Base-by-base conservation (phyloP, 371 early-diverging fungal genomes). In the Mucor ambiguus region DNA sequence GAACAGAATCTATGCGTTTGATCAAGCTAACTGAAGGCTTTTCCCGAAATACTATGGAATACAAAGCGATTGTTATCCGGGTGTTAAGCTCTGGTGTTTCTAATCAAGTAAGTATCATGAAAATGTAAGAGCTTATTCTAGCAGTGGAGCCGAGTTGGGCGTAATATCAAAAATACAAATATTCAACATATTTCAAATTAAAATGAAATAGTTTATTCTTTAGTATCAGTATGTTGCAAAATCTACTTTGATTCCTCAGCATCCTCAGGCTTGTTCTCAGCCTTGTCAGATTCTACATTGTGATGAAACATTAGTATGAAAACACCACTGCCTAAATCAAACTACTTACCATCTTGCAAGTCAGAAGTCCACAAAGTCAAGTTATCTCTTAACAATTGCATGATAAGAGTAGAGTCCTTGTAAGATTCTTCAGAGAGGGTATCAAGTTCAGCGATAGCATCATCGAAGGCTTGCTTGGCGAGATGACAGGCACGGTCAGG, bases 401-500 rank as follows among this genome's bases (percentile, higher is more conserved):
- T 99, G 87, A 99, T 99, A 69, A 99, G 90, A 48, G 99, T 99
- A 63, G 96, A 96, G 87, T 99, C 99, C 92, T 99, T 99, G 96
- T 99, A 99, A 68, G 95, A 95, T 80, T 99, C 99, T 86, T 99
- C 99, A 78, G 92, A 92, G 60, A 99, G 89, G 74, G 94, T 94
- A 88, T 99, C 99, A 74, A 99, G 87, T 84, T 98, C 99, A 56
- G 80, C 77, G 83, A 99, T 99, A 73, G 99, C 99, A 71, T 98
- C 98, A 85, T 99, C 99, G 80, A 99, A 99, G 9, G 99, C 99
- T 78, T 94, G 93, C 87, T 98, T 98, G 80, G 99, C 99, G 64
- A 99, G 85, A 74, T 96, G 95, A 87, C 99, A 98, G 32, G 99
- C 99, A 76, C 95, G 92, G 82, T 97, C 98, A 62, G 98, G 96